Base-by-base conservation (phyloP, 345 rosid genomes). In the Rhodamnia rubescens region DNA sequence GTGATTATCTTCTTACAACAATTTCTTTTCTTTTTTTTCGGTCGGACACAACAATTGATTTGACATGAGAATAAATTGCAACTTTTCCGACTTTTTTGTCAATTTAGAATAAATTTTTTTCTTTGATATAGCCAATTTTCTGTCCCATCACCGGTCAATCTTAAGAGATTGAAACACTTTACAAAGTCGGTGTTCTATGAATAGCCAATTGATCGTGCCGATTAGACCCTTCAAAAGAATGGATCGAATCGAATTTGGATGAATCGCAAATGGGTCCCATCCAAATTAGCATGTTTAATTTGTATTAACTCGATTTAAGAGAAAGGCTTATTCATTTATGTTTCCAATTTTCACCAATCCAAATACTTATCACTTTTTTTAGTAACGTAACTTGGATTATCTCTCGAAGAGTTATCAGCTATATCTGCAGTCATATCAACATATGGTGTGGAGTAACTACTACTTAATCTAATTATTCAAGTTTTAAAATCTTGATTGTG, bases 231-330 rank as follows among this genome's bases (percentile, higher is more conserved):
- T 59, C 8, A 27, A 59, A 1, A 0, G 3, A 8, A 27, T 15
- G 1, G 2, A 64, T 64, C 3, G 2, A 29, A 3, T 20, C 5
- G 1, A 8, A 4, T 32, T 8, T 32, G 29, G 2, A 2, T 64
- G 5, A 2, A 16, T 64, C 1, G 3, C 0, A 64, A 29, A 64
- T 29, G 6, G 2, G 11, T 64, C 11, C 0, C 0, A 16, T 29
- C 75, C 1, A 64, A 61, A 61, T 61, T 61, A 20, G 10, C 8
- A 61, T 16, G 1, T 32, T 16, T 32, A 8, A 32, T 64, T 64
- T 3, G 1, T 32, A 8, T 32, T 27, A 11, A 32, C 3, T 2
- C 36, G 2, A 15, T 64, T 32, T 32, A 3, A 7, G 1, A 0
- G 16, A 61, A 29, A 29, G 6, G 5, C 22, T 29, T 1, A 64